phyloP scores from a whole-genome alignment of 2,329 filamentous ascomycete species.

The Harringtonia aguacate region DNA sequence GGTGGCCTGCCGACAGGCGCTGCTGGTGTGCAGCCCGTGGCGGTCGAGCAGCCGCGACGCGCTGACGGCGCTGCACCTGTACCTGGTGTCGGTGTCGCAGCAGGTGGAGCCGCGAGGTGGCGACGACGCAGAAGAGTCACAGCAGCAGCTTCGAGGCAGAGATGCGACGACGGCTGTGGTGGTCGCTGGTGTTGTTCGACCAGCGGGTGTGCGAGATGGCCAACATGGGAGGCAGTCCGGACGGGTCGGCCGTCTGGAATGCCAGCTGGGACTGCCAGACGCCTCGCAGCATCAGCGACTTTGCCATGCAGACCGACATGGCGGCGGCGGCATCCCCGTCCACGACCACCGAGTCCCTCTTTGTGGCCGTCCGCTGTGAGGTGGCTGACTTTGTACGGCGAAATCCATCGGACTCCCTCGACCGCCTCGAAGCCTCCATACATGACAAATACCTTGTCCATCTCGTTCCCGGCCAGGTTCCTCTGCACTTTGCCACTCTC shows the following conservation, averaged over 20 bases:
- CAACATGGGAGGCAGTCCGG: conserved; percentile 19
- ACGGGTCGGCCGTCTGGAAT: conserved; percentile 14
- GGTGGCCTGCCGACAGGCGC: conserved; percentile 27
- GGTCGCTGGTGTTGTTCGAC: conserved; percentile 48
- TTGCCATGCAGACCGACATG: conserved; percentile 30
- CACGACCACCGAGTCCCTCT: conserved; percentile 32
- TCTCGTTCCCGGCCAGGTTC: conserved; percentile 25
- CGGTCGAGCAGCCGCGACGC: conserved; percentile 38
- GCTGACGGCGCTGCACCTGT: conserved; percentile 45
- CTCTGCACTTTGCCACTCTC: conserved; percentile 29
- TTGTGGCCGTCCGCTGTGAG: conserved; percentile 27
- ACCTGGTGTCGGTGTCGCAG: conserved; percentile 37
- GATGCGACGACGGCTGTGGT: conserved; percentile 51
- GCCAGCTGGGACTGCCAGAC: conserved; percentile 30
- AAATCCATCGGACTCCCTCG: conserved; percentile 13
- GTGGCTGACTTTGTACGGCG: conserved; percentile 26
- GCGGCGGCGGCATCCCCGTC: conserved; percentile 15
- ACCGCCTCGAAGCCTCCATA: conserved; percentile 25
- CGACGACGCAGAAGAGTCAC: no score
- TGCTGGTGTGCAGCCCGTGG: conserved; percentile 39
- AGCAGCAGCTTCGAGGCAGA: conserved; percentile 38
- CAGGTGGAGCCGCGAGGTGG: conserved; percentile 27
- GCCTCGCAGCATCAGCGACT: conserved; percentile 34
- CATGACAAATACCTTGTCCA: conserved; percentile 34
- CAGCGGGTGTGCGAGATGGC: conserved; percentile 41